A percentile compares a stretch with the other conserved stretches of the same genome.
Evolutionary conservation across 208 protist genomes (phyloP).

Genomic region (Acanthamoeba healyi): DNA sequence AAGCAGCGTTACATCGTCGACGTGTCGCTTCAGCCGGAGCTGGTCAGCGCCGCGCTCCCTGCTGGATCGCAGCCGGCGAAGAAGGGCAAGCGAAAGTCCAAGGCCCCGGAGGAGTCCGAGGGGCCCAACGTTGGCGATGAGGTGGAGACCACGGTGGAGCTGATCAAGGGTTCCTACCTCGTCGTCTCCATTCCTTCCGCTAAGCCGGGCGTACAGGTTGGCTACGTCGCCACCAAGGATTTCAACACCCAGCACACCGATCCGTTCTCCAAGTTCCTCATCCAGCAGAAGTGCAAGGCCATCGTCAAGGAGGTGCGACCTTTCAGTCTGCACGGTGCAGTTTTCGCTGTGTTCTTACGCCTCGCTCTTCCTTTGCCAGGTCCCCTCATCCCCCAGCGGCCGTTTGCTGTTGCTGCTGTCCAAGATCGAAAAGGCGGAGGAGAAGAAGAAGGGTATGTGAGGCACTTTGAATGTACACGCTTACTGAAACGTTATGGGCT

Average conservation of each 20-base stretch:
- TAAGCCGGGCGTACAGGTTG: conserved; percentile 19
- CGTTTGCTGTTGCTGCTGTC: not conserved
- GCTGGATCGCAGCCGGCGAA: not conserved
- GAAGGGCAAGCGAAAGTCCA: conserved; percentile 53
- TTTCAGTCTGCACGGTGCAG: too few relatives aligned
- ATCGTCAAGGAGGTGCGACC: conserved; percentile 52
- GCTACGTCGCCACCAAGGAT: conserved; percentile 70
- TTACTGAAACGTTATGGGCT: too few relatives aligned
- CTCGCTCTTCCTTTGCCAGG: not conserved
- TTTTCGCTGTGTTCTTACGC: too few relatives aligned
- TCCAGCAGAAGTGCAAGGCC: conserved; percentile 58
- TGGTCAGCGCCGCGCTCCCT: conserved; percentile 46
- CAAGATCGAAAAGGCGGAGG: conserved; percentile 32
- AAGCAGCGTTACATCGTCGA: conserved; percentile 70
- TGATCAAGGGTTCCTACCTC: conserved; percentile 71
- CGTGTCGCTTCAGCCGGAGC: conserved; percentile 66
- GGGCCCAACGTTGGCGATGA: conserved; percentile 2
- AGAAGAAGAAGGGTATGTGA: not conserved
- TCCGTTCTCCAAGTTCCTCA: conserved; percentile 59
- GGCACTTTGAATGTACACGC: not conserved
- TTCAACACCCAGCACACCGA: conserved; percentile 63
- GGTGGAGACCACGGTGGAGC: conserved; percentile 66
- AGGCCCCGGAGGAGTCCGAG: conserved; percentile 13
- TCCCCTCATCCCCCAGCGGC: not conserved
- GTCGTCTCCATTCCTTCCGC: conserved; percentile 32